phyloP scores from a whole-genome alignment of 345 rosid species.

The Trapa incisa region DNA sequence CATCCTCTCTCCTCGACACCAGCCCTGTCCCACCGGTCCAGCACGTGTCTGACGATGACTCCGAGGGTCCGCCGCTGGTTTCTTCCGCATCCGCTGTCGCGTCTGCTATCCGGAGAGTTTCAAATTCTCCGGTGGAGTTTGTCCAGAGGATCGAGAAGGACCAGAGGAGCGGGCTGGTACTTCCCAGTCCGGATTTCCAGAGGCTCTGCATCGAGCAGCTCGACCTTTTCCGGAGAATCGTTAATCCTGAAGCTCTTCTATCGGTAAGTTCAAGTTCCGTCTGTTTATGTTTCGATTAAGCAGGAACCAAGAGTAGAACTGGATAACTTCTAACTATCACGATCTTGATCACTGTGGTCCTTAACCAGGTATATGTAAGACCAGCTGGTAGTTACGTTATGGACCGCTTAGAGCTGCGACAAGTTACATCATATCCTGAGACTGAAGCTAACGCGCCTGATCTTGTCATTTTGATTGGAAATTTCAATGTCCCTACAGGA shows the following conservation, averaged over 20 bases:
- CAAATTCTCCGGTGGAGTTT: slow-evolving; percentile 67
- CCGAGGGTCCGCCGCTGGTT: slow-evolving; percentile 22
- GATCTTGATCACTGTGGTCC: background rate
- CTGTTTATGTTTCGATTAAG: background rate
- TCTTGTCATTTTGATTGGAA: slow-evolving; percentile 62
- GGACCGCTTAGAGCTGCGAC: slow-evolving; percentile 84
- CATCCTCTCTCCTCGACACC: slow-evolving; percentile 20
- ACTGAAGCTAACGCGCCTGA: slow-evolving; percentile 33
- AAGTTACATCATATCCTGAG: slow-evolving; percentile 46
- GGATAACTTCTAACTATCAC: background rate
- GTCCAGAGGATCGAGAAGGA: slow-evolving; percentile 48
- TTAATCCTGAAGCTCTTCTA: slow-evolving; percentile 56
- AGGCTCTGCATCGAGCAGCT: slow-evolving; percentile 69
- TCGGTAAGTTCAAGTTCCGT: slow-evolving; percentile 30
- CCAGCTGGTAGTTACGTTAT: slow-evolving; percentile 94
- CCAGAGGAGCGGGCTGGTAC: slow-evolving; percentile 37
- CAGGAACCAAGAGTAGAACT: background rate
- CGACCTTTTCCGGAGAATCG: slow-evolving; percentile 66
- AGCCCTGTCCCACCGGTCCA: slow-evolving; percentile 20
- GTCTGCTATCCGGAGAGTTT: slow-evolving; percentile 49
- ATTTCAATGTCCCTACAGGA: slow-evolving; percentile 59
- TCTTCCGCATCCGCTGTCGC: slow-evolving; percentile 77
- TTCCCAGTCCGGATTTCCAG: slow-evolving; percentile 75
- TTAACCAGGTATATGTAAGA: slow-evolving; percentile 60
- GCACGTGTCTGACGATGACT: slow-evolving; percentile 31